Percentiles rank a stretch among this genome's conserved stretches.
These are phyloP conservation scores for Prunus padus DNA, from an alignment of 306 rosid genomes.

Conservation along the genomic window DNA sequence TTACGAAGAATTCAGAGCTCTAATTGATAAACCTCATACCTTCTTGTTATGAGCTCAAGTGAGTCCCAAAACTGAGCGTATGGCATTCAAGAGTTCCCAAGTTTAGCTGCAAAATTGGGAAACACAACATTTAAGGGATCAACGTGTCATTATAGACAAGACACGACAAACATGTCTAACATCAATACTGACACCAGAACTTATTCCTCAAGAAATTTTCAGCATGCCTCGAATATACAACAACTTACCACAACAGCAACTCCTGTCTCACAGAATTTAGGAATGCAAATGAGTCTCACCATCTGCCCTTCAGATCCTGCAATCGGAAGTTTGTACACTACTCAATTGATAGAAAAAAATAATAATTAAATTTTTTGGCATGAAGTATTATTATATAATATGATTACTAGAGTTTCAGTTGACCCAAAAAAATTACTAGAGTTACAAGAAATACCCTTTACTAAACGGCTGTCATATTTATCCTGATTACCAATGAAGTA, in stretches of 20 bases:
- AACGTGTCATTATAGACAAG: not conserved
- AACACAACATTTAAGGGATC: not conserved
- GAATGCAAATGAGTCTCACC: constrained; percentile 81
- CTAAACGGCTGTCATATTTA: constrained; percentile 61
- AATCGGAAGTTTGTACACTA: constrained; percentile 13
- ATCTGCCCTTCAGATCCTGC: constrained; percentile 87
- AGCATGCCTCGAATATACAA: constrained; percentile 5
- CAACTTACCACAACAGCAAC: constrained; percentile 79
- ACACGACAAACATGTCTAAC: not conserved
- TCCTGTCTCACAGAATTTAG: constrained; percentile 82
- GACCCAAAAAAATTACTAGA: not conserved
- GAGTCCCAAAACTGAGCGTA: constrained; percentile 74
- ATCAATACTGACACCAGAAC: not conserved
- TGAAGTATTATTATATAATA: not conserved
- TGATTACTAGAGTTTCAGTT: not conserved
- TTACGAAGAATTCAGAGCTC: not conserved
- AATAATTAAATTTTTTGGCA: not conserved
- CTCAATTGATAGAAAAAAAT: not conserved
- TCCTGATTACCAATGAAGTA: constrained; percentile 91
- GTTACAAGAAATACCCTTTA: constrained; percentile 55
- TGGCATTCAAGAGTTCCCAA: constrained; percentile 81
- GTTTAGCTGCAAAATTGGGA: constrained; percentile 62
- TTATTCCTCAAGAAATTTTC: not conserved
- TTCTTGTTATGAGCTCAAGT: constrained; percentile 37
- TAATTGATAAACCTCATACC: not conserved